These are phyloP conservation scores for Nemania sp. DNA, from an alignment of 2,329 filamentous ascomycete genomes.

Conservation along the genomic window DNA sequence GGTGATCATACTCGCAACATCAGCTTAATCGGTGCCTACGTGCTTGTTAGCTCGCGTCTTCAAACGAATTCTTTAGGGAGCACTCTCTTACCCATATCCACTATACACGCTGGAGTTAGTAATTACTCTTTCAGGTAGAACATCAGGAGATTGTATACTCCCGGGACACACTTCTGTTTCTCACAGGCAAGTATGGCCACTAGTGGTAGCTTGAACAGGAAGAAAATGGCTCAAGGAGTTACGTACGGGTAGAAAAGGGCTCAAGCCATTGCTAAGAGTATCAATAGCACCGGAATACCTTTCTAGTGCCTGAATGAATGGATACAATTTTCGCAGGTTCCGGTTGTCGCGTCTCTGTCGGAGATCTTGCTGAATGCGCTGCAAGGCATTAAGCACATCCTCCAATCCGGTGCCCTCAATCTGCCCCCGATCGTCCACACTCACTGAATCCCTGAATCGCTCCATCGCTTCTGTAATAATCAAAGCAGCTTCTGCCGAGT, in stretches of 20 bases:
- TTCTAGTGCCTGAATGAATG: constrained; percentile 5
- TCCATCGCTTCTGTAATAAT: constrained; percentile 5
- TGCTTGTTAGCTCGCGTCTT: neutral
- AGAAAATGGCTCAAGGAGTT: too few relatives aligned
- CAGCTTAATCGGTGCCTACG: constrained; percentile 11
- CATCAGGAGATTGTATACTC: too few relatives aligned
- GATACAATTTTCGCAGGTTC: constrained; percentile 7
- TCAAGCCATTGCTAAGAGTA: constrained; percentile 12
- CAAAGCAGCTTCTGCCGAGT: neutral
- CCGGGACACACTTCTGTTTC: too few relatives aligned
- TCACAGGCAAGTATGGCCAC: too few relatives aligned
- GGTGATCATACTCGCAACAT: constrained; percentile 10
- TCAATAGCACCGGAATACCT: constrained; percentile 8
- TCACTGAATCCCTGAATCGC: constrained; percentile 10
- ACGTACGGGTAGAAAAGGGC: constrained; percentile 1
- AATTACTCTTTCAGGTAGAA: too few relatives aligned
- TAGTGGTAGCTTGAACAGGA: too few relatives aligned
- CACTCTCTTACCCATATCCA: constrained; percentile 9
- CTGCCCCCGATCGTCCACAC: neutral
- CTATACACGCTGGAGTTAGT: too few relatives aligned
- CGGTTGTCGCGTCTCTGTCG: constrained; percentile 11
- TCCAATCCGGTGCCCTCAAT: constrained; percentile 11
- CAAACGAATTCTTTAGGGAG: neutral
- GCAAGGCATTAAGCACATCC: constrained; percentile 4
- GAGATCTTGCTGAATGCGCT: constrained; percentile 7